These are phyloP conservation scores for Rhizopogon vesiculosus DNA, from an alignment of 768 basidiomycete species.

Conservation along the genomic window DNA sequence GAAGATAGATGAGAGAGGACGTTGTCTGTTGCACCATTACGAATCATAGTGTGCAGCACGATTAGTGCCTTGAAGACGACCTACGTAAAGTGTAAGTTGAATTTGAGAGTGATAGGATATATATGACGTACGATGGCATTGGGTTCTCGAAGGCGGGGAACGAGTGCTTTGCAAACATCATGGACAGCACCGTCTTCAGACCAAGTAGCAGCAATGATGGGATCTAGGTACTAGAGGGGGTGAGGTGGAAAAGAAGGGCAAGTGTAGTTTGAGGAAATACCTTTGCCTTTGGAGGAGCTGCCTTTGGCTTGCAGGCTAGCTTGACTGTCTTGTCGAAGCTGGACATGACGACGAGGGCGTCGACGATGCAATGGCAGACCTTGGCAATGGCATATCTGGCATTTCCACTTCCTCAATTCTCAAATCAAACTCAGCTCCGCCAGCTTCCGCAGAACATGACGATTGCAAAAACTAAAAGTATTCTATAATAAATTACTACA, in stretches of 20 bases:
- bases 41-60: constrained; percentile 93
- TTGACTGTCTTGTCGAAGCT: constrained; percentile 92
- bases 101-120: neutral
- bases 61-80: constrained; percentile 98
- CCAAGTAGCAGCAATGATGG: constrained; percentile 96
- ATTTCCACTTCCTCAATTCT: constrained; percentile 4
- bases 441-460: constrained; percentile 1
- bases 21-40: constrained; percentile 94
- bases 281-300: constrained; percentile 93
- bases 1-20: constrained; percentile 80
- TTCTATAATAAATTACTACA: no score
- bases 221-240: constrained; percentile 79
- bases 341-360: constrained; percentile 42
- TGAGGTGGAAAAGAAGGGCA: constrained; percentile 1
- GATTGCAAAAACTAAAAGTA: no score
- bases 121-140: constrained; percentile 74
- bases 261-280: constrained; percentile 33
- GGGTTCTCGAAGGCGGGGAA: constrained; percentile 83
- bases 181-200: constrained; percentile 89
- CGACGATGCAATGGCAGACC: constrained; percentile 3
- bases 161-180: constrained; percentile 88
- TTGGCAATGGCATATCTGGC: neutral
- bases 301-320: constrained; percentile 95
- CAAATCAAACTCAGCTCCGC: constrained; percentile 19
- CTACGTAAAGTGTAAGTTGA: constrained; percentile 32